phyloP scores from a whole-genome alignment of 768 basidiomycete species.

The Russula brevipes region DNA sequence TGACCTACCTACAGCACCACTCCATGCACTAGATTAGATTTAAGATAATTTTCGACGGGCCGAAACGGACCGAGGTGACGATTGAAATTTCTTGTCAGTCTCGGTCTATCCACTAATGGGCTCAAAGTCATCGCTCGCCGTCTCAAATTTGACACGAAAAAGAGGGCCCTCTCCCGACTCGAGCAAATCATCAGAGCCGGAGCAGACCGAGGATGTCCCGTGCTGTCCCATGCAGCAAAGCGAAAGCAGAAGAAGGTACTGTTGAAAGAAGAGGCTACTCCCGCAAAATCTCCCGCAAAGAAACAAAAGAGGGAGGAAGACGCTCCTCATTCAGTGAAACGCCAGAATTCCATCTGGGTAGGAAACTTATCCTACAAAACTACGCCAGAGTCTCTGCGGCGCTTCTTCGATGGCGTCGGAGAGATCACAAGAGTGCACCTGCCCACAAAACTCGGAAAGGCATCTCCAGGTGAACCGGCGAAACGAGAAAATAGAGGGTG shows the following conservation, averaged over 20 bases:
- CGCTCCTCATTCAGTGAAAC: constrained; percentile 37
- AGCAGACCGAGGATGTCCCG: constrained; percentile 38
- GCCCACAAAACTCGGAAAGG: constrained; percentile 65
- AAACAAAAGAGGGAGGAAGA: constrained; percentile 37
- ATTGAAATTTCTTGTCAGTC: too few relatives aligned
- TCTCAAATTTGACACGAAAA: constrained; percentile 6
- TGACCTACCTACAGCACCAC: not conserved
- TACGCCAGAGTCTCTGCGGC: constrained; percentile 60
- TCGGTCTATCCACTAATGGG: not conserved
- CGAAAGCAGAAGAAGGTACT: constrained; percentile 54
- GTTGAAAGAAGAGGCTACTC: constrained; percentile 30
- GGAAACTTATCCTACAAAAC: constrained; percentile 93
- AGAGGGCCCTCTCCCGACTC: not conserved
- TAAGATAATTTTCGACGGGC: not conserved
- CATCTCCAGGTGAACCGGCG: constrained; percentile 33
- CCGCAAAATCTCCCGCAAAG: constrained; percentile 28
- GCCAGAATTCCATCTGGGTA: constrained; percentile 90
- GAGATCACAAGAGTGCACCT: constrained; percentile 80
- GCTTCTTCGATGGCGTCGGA: constrained; percentile 66
- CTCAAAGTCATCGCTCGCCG: not conserved
- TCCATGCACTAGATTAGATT: not conserved
- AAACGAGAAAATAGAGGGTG: constrained; percentile 72
- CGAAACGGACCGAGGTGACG: not conserved
- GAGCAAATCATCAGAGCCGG: constrained; percentile 23
- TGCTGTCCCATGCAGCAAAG: constrained; percentile 71